A percentile compares a stretch with the other conserved stretches of the same genome.
Conservation (phyloP, 306 rosid genomes). For the Dalbergia cultrata region DNA sequence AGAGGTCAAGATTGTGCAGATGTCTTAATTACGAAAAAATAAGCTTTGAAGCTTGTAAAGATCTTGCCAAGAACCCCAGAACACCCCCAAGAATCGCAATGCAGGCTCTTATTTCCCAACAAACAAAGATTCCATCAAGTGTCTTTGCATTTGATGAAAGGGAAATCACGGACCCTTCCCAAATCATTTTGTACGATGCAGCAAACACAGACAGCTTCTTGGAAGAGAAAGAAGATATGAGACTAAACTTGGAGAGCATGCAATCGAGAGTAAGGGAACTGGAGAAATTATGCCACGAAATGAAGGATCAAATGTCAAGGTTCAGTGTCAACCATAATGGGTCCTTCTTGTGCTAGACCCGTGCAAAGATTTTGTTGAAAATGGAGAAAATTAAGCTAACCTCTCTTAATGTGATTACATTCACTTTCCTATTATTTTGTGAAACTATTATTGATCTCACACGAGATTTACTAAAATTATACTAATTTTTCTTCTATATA, state of each 20-base stretch:
- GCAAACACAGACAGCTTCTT: constrained; percentile 28
- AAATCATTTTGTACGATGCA: constrained; percentile 37
- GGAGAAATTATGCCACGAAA: constrained; percentile 68
- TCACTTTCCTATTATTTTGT: too few relatives aligned
- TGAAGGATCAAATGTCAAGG: constrained; percentile 71
- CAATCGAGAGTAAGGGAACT: constrained; percentile 72
- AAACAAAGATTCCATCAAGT: constrained; percentile 41
- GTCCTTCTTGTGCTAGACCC: constrained; percentile 38
- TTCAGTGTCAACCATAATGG: constrained; percentile 48
- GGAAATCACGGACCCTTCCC: constrained; percentile 40
- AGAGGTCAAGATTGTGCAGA: constrained; percentile 74
- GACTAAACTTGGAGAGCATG: constrained; percentile 59
- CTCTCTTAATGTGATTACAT: too few relatives aligned
- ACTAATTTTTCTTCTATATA: too few relatives aligned
- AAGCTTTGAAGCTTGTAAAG: constrained; percentile 69
- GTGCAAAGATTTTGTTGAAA: constrained; percentile 57
- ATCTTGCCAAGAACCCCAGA: constrained; percentile 79
- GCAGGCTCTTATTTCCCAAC: constrained; percentile 72
- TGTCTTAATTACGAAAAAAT: constrained; percentile 75
- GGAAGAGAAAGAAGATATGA: constrained; percentile 54
- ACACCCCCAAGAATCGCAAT: constrained; percentile 78
- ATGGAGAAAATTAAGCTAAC: too few relatives aligned
- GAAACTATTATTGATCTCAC: too few relatives aligned
- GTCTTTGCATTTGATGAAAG: constrained; percentile 29
- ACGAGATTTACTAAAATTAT: too few relatives aligned